Evolutionary conservation across 805 yeast genomes (phyloP).

Genomic region (Metschnikowia colocasiae): DNA sequence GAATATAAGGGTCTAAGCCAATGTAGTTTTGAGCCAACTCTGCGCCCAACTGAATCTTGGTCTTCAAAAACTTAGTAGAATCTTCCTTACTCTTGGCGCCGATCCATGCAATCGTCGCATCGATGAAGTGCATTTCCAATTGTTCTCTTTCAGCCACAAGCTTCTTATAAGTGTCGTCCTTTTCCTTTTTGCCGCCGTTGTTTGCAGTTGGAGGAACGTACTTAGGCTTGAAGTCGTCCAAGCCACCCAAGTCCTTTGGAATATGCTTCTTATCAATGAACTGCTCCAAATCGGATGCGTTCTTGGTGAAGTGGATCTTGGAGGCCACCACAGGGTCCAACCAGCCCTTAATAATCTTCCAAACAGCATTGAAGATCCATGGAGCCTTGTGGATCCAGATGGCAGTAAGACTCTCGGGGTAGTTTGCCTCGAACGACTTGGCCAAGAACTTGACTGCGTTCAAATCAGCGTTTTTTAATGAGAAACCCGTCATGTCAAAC

Average conservation of each 20-base stretch:
- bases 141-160: conserved; percentile 52
- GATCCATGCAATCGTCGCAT: conserved; percentile 75
- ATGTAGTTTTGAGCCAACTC: conserved; percentile 61
- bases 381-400: conserved; percentile 91
- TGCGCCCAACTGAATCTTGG: conserved; percentile 51
- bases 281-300: conserved; percentile 59
- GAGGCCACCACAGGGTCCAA: conserved; percentile 94
- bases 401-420: conserved; percentile 87
- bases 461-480: conserved; percentile 91
- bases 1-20: conserved; percentile 41
- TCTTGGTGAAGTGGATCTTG: conserved; percentile 79
- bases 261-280: conserved; percentile 57
- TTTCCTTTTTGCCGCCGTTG: conserved; percentile 34
- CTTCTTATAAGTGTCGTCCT: conserved; percentile 41
- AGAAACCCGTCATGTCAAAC: conserved; percentile 86
- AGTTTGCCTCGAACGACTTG: conserved; percentile 89
- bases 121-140: conserved; percentile 51
- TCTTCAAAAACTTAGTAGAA: conserved; percentile 45
- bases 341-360: conserved; percentile 93
- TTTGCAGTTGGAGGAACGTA: conserved; percentile 65
- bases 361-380: conserved; percentile 92
- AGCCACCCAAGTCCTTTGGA: conserved; percentile 75
- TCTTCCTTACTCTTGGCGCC: conserved; percentile 54
- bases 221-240: conserved; percentile 52
- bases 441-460: conserved; percentile 85